A percentile compares a stretch with the other conserved stretches of the same genome.
Conservation (phyloP, 2,329 filamentous ascomycete genomes). For the Colletotrichum lini region DNA sequence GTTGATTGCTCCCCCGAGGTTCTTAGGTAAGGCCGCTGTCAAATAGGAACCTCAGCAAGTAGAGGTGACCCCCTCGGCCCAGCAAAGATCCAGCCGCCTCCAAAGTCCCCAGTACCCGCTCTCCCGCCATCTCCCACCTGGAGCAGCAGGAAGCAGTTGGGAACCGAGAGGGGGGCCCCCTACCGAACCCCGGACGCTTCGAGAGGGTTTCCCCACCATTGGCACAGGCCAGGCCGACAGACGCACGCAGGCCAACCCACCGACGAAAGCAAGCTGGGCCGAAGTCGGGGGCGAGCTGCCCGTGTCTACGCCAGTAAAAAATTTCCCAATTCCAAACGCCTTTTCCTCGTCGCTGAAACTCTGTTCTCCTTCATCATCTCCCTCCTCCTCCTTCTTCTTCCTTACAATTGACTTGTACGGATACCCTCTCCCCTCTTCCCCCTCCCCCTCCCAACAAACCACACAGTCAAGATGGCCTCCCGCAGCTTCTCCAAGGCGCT, state of each 20-base stretch:
- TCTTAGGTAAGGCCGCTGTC: conserved; percentile 41
- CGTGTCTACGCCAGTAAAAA: conserved; percentile 44
- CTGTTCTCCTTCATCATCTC: conserved; percentile 39
- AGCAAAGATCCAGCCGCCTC: conserved; percentile 31
- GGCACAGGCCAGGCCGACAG: conserved; percentile 35
- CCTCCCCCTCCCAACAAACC: conserved; percentile 53
- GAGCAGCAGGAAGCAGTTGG: conserved; percentile 19
- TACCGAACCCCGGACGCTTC: conserved; percentile 40
- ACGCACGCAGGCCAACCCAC: conserved; percentile 35
- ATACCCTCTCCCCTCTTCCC: conserved; percentile 49
- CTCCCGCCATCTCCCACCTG: conserved; percentile 22
- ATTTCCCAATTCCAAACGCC: conserved; percentile 45
- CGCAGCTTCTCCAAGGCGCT: conserved; percentile 79
- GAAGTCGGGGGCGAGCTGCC: conserved; percentile 43
- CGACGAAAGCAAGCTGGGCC: conserved; percentile 41
- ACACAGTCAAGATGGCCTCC: conserved; percentile 78
- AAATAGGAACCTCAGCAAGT: conserved; percentile 38
- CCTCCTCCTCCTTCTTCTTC: conserved; percentile 30
- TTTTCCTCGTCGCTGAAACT: conserved; percentile 41
- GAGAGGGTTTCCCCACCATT: conserved; percentile 39
- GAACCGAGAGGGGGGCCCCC: not conserved
- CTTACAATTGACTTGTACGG: conserved; percentile 46
- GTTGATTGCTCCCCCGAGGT: conserved; percentile 39
- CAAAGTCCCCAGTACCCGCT: conserved; percentile 43
- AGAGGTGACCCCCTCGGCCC: conserved; percentile 30